Evolutionary conservation across 108 stramenopile species (phyloP), one percentile per base, ranked within the genome.

Genomic region (Bacterosira constricta): DNA sequence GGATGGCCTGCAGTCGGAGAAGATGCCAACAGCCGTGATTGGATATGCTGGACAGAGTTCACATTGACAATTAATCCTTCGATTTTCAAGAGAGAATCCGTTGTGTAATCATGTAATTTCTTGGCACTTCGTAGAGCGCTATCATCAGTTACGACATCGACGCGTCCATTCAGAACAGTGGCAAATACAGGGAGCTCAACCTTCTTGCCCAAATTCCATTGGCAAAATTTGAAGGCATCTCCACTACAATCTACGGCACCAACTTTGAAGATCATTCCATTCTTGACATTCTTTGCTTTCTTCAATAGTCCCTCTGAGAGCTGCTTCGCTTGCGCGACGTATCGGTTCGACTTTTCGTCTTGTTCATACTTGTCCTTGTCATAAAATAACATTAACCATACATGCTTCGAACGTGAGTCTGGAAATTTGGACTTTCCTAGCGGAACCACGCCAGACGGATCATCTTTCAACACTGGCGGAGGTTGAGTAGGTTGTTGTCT

Each of bases 351-450:
- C 21, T 55, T 41, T 29, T 18, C 64, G 51, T 71, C 80, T 7
- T 44, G 42, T 34, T 83, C 50, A 8, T 25, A 35, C 66, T 66
- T 64, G 17, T 83, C 62, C 39, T 77, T 82, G 17, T 60, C 59
- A 52, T 87, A 93, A 66, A 93, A 93, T 52, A 90, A 54, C 23
- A 93, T 59, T 42, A 90, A 30, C 92, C 92, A 93, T 47, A 89
- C 61, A 68, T 87, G 65, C 39, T 90, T 93, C 57, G 82, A 50
- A 35, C 42, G 70, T n/a, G 46, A 35, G 54, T 87, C 83, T 13
- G 91, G 91, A 74, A 89, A 90, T 56, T 93, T 90, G 15, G 92
- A 73, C 29, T 73, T 71, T 6, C 92, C 92, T 13, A 93, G 71
- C 27, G 76, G 83, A 23, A 79, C 81, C 8, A 93, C 85, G 4